A percentile compares a stretch with the other conserved stretches of the same genome.
Conservation (phyloP, 495 filamentous ascomycete genomes). For the Trypethelium eluteriae region DNA sequence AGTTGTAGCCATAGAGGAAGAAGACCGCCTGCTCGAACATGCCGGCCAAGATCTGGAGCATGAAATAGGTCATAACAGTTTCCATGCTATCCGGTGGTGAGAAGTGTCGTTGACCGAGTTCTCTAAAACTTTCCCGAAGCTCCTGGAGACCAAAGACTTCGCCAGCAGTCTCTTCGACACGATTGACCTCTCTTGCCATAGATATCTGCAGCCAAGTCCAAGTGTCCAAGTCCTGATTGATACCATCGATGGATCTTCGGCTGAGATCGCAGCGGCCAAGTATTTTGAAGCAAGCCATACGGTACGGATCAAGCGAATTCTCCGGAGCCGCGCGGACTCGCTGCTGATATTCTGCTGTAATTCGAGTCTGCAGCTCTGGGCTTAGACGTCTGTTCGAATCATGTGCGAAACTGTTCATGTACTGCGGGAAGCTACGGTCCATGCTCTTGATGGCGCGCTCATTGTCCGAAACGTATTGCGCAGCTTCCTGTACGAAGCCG, state of each 20-base stretch:
- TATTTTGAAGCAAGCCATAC: slow-evolving; percentile 96
- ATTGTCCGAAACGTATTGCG: slow-evolving; percentile 74
- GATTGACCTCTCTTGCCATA: slow-evolving; percentile 79
- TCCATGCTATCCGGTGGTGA: slow-evolving; percentile 57
- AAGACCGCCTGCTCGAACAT: slow-evolving; percentile 93
- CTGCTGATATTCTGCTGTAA: slow-evolving; percentile 82
- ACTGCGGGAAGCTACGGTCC: slow-evolving; percentile 83
- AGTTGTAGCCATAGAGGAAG: slow-evolving; percentile 81
- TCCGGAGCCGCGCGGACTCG: slow-evolving; percentile 74
- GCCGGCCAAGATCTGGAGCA: slow-evolving; percentile 78
- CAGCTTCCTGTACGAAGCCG: slow-evolving; percentile 75
- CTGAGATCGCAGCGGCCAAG: slow-evolving; percentile 87
- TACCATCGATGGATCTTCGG: slow-evolving; percentile 68
- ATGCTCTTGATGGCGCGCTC: slow-evolving; percentile 71
- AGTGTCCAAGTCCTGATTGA: slow-evolving; percentile 77
- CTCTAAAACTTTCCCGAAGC: slow-evolving; percentile 70
- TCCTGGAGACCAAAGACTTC: slow-evolving; percentile 85
- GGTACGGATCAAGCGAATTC: slow-evolving; percentile 84
- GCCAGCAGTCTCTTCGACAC: slow-evolving; percentile 71
- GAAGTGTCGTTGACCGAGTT: slow-evolving; percentile 87
- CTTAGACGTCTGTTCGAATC: slow-evolving; percentile 62
- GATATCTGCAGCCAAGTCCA: slow-evolving; percentile 97
- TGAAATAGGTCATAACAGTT: slow-evolving; percentile 81
- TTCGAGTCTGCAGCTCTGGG: slow-evolving; percentile 70
- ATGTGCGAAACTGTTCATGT: slow-evolving; percentile 73